These are phyloP conservation scores for Penicillium sclerotigenum DNA, from an alignment of 2,329 filamentous ascomycete species.

Conservation along the genomic window DNA sequence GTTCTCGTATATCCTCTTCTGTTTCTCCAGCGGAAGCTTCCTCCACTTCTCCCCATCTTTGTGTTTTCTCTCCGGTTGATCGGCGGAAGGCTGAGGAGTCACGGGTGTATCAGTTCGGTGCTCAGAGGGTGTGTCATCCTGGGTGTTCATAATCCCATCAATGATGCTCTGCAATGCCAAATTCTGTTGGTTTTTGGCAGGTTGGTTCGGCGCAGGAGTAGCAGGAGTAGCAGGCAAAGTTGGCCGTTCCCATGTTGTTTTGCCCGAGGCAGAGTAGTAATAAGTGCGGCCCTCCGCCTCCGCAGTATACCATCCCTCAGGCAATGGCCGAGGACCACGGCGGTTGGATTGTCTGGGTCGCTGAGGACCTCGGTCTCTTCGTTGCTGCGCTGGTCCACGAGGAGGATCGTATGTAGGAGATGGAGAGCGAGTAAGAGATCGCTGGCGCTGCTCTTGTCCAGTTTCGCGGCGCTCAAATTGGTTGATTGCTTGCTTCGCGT, in stretches of 20 bases:
- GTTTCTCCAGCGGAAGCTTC: constrained; percentile 62
- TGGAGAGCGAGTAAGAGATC: constrained; percentile 52
- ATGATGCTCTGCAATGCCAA: constrained; percentile 80
- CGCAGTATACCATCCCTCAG: constrained; percentile 81
- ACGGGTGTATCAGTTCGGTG: constrained; percentile 56
- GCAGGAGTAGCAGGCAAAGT: constrained; percentile 65
- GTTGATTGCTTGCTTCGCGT: constrained; percentile 55
- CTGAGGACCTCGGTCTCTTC: constrained; percentile 59
- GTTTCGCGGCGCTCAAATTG: constrained; percentile 59
- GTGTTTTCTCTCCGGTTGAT: constrained; percentile 50
- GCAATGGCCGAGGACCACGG: constrained; percentile 59
- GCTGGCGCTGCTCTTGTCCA: constrained; percentile 49
- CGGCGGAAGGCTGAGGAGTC: constrained; percentile 58
- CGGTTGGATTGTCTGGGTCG: constrained; percentile 55
- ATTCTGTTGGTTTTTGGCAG: constrained; percentile 68
- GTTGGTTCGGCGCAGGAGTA: constrained; percentile 39
- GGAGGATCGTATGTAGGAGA: constrained; percentile 47
- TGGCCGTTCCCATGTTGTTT: constrained; percentile 78
- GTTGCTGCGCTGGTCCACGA: constrained; percentile 44
- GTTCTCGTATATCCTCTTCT: constrained; percentile 92
- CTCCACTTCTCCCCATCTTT: constrained; percentile 51
- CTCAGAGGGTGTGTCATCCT: constrained; percentile 52
- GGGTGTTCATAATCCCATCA: constrained; percentile 73
- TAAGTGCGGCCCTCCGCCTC: constrained; percentile 69
- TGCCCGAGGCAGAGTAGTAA: constrained; percentile 77